Percentiles rank a stretch among this genome's conserved stretches.
Evolutionary conservation across 768 basidiomycete genomes (phyloP).

Genomic region (Lentinula detonsa): DNA sequence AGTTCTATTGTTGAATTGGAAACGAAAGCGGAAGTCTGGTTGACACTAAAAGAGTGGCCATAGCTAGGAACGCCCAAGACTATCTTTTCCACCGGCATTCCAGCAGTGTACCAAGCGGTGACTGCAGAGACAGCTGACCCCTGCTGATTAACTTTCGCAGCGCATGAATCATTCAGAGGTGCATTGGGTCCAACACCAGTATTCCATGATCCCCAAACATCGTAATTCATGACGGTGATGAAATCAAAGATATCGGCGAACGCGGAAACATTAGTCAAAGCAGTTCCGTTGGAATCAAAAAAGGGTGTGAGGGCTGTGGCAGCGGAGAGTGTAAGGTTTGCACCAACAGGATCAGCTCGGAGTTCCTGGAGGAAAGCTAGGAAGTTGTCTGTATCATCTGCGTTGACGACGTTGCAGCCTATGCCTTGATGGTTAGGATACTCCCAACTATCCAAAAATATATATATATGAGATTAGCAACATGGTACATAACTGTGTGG

Average conservation of each 20-base stretch:
- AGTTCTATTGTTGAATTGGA: slow-evolving; percentile 29
- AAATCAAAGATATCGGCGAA: slow-evolving; percentile 65
- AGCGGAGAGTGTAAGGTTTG: slow-evolving; percentile 53
- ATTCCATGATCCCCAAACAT: slow-evolving; percentile 60
- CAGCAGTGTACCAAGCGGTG: slow-evolving; percentile 65
- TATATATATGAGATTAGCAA: neutral
- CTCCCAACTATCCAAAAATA: slow-evolving; percentile 62
- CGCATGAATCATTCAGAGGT: slow-evolving; percentile 79
- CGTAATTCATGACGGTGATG: slow-evolving; percentile 64
- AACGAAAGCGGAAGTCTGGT: slow-evolving; percentile 35
- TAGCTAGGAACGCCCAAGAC: slow-evolving; percentile 81
- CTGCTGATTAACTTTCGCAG: slow-evolving; percentile 45
- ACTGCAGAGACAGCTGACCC: slow-evolving; percentile 79
- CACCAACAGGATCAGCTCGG: slow-evolving; percentile 45
- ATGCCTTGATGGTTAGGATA: slow-evolving; percentile 70
- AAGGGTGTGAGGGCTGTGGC: slow-evolving; percentile 37
- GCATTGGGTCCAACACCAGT: slow-evolving; percentile 76
- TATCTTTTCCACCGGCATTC: slow-evolving; percentile 62
- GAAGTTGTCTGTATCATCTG: slow-evolving; percentile 69
- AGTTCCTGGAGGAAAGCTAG: slow-evolving; percentile 74
- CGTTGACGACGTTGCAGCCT: slow-evolving; percentile 61
- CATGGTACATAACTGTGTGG: neutral
- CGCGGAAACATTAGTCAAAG: slow-evolving; percentile 57
- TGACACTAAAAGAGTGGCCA: slow-evolving; percentile 72
- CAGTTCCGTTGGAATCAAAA: slow-evolving; percentile 40